Evolutionary conservation across 2,329 filamentous ascomycete species (phyloP).

Genomic region (Aspergillus sp.): DNA sequence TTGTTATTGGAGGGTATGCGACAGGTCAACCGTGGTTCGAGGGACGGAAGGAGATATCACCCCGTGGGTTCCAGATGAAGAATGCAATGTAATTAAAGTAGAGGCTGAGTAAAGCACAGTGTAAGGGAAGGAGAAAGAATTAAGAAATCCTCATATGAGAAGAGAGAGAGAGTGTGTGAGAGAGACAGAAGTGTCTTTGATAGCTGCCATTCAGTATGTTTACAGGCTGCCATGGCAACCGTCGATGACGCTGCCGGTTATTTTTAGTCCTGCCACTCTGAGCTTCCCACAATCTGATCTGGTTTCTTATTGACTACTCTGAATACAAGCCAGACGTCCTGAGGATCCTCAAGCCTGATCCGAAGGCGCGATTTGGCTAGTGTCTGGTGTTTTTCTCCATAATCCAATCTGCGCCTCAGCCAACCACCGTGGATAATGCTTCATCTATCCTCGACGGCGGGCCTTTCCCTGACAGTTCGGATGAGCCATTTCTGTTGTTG

Average conservation of each 20-base stretch:
- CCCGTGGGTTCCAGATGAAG: too few species aligned
- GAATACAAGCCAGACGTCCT: too few species aligned
- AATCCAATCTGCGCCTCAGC: constrained; percentile 4
- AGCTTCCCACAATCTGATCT: too few species aligned
- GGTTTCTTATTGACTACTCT: too few species aligned
- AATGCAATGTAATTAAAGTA: too few species aligned
- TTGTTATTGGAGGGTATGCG: neutral
- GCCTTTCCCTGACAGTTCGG: neutral
- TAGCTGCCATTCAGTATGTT: constrained; percentile 18
- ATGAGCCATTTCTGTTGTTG: neutral
- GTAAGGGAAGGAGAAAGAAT: neutral
- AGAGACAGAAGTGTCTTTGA: neutral
- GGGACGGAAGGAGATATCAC: neutral
- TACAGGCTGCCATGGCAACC: constrained; percentile 36
- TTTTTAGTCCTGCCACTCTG: neutral
- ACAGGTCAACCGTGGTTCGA: constrained; percentile 5
- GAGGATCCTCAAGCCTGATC: too few species aligned
- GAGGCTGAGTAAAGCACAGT: too few species aligned
- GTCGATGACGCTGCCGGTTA: constrained; percentile 2
- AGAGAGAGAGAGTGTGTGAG: neutral
- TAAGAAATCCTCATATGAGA: neutral
- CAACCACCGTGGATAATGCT: neutral
- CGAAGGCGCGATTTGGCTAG: neutral
- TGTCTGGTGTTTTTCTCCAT: constrained; percentile 4
- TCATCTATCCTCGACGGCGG: neutral